phyloP scores from a whole-genome alignment of 164 flowering plant species.

The Euptelea pleiosperma region DNA sequence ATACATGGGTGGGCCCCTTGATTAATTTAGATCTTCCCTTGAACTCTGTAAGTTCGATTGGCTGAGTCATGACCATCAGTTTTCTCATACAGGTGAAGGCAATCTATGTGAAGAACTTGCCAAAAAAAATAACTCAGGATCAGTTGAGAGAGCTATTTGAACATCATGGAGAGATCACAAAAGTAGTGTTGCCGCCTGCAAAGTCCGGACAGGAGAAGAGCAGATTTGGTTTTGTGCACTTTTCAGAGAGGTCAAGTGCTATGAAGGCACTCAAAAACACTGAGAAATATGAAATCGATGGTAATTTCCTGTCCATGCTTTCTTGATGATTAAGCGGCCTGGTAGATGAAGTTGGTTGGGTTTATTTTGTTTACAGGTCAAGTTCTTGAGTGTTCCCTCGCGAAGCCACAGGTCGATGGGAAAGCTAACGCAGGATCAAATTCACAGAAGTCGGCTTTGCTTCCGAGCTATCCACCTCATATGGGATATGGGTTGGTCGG shows the following conservation, averaged over 20 bases:
- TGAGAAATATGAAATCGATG: conserved; percentile 76
- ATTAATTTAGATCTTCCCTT: background rate
- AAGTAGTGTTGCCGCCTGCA: conserved; percentile 78
- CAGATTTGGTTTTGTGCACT: conserved; percentile 85
- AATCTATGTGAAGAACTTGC: conserved; percentile 80
- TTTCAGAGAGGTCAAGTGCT: conserved; percentile 73
- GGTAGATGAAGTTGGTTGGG: conserved; percentile 1
- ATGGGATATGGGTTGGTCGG: conserved; percentile 66
- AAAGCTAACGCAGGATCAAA: conserved; percentile 45
- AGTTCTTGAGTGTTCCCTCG: conserved; percentile 82
- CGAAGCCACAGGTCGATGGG: conserved; percentile 81
- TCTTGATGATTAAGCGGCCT: background rate
- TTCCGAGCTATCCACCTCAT: conserved; percentile 57
- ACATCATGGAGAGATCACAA: conserved; percentile 80
- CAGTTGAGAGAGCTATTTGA: conserved; percentile 62
- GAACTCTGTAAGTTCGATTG: background rate
- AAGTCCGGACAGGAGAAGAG: conserved; percentile 70
- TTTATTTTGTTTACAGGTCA: conserved; percentile 47
- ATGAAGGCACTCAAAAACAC: conserved; percentile 75
- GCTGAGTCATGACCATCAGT: background rate
- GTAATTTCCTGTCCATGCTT: conserved; percentile 25
- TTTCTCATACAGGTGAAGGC: conserved; percentile 65
- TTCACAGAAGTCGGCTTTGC: conserved; percentile 48
- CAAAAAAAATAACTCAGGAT: conserved; percentile 61
- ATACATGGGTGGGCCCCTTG: too few relatives aligned